These are phyloP conservation scores for Penicillium steckii DNA, from an alignment of 495 filamentous ascomycete species.

Conservation along the genomic window DNA sequence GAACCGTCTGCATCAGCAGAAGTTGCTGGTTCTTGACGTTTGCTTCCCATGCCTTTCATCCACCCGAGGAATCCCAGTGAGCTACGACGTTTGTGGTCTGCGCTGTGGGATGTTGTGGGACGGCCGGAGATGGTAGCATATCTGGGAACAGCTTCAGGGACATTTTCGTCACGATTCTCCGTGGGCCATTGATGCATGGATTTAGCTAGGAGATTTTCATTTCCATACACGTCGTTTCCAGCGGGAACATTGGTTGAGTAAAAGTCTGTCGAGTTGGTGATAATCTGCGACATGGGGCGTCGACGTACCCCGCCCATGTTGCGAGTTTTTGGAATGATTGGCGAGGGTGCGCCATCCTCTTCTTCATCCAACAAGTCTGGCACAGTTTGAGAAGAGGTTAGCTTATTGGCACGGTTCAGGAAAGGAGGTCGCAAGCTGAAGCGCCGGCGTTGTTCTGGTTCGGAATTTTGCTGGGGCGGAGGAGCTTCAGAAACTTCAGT, in stretches of 20 bases:
- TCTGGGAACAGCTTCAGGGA: constrained; percentile 1
- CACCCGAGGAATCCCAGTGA: constrained; percentile 44
- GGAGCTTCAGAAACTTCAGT: constrained; percentile 5
- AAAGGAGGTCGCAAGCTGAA: constrained; percentile 39
- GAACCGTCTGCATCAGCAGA: constrained; percentile 19
- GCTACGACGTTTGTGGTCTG: constrained; percentile 39
- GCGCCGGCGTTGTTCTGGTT: constrained; percentile 29
- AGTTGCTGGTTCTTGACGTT: constrained; percentile 20
- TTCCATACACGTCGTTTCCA: constrained; percentile 6
- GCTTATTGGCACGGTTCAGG: constrained; percentile 32
- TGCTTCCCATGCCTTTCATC: constrained; percentile 41
- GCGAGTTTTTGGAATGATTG: constrained; percentile 35
- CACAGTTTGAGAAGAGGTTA: constrained; percentile 16
- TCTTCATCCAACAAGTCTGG: constrained; percentile 24
- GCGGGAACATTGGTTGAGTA: constrained; percentile 10
- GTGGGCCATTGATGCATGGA: constrained; percentile 32
- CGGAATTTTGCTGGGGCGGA: constrained; percentile 14
- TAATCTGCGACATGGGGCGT: constrained; percentile 23
- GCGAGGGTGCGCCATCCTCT: constrained; percentile 38
- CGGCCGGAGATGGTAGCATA: constrained; percentile 23
- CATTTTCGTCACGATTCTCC: constrained; percentile 10
- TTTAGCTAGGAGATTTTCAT: neutral
- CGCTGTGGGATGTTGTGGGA: constrained; percentile 30
- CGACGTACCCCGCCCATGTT: constrained; percentile 8
- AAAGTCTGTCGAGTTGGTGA: constrained; percentile 12